Evolutionary conservation across 1,284 basidiomycete species (phyloP).

Genomic region (Phellinidium pouzarii): DNA sequence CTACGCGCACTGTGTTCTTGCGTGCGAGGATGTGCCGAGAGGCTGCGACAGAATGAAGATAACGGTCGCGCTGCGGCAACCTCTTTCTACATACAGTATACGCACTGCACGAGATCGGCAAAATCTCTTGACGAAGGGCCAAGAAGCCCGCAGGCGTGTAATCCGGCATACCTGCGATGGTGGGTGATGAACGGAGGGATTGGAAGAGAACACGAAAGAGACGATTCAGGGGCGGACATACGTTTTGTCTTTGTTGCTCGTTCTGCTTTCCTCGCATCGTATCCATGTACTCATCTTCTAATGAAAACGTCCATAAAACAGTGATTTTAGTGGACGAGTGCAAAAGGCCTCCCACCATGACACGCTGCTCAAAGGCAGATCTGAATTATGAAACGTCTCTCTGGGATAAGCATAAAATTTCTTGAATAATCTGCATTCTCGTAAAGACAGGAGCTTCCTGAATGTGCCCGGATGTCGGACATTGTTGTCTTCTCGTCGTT

Average conservation of each 20-base stretch:
- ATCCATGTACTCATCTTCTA: background rate
- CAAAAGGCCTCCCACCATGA: no score
- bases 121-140: background rate
- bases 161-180: background rate
- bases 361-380: no score
- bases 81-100: background rate
- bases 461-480: no score
- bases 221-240: background rate
- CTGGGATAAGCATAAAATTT: no score
- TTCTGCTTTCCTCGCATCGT: background rate
- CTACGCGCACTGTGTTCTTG: background rate
- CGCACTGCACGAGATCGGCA: background rate
- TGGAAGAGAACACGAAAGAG: background rate
- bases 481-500: no score
- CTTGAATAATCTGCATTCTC: no score
- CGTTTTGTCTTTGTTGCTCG: background rate
- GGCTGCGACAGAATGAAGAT: background rate
- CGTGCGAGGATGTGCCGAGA: conserved; percentile 6
- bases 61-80: background rate
- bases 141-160: background rate
- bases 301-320: background rate
- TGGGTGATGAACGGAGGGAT: no score
- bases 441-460: no score
- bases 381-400: no score
- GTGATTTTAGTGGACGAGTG: no score